Evolutionary conservation across 1,284 basidiomycete species (phyloP).

Genomic region (Schizophyllum amplum): DNA sequence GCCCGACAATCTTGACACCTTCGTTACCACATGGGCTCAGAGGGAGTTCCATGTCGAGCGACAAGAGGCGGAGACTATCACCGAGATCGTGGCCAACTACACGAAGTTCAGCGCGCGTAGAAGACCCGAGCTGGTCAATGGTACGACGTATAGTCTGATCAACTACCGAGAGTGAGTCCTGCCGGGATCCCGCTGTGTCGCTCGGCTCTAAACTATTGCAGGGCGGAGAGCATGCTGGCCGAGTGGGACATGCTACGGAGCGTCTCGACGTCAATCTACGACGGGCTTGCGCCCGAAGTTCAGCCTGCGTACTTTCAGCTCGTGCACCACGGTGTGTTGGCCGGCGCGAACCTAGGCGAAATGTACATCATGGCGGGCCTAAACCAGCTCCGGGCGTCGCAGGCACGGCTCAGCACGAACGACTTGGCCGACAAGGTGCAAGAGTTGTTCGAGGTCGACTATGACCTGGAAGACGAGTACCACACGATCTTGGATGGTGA

Average conservation of each 20-base stretch:
- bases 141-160: conserved; percentile 52
- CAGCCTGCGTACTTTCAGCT: conserved; percentile 62
- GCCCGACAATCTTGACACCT: conserved; percentile 42
- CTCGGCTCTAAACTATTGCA: conserved; percentile 14
- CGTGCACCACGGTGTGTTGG: conserved; percentile 54
- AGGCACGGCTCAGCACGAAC: conserved; percentile 58
- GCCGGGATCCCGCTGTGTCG: conserved; percentile 3
- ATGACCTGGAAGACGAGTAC: conserved; percentile 49
- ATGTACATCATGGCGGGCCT: conserved; percentile 51
- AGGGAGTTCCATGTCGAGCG: conserved; percentile 52
- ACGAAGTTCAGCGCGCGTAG: conserved; percentile 54
- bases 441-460: conserved; percentile 51
- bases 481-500: conserved; percentile 48
- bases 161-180: conserved; percentile 59
- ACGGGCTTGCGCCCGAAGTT: conserved; percentile 33
- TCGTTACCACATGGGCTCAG: conserved; percentile 50
- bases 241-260: conserved; percentile 40
- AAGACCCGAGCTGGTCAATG: conserved; percentile 61
- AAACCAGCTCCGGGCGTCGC: conserved; percentile 56
- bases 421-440: conserved; percentile 45
- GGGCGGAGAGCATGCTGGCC: conserved; percentile 47
- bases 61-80: conserved; percentile 32
- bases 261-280: conserved; percentile 49
- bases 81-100: conserved; percentile 47
- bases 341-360: conserved; percentile 46